phyloP scores from a whole-genome alignment of 192 early-diverging fungal species.

The Backusella macrospora region DNA sequence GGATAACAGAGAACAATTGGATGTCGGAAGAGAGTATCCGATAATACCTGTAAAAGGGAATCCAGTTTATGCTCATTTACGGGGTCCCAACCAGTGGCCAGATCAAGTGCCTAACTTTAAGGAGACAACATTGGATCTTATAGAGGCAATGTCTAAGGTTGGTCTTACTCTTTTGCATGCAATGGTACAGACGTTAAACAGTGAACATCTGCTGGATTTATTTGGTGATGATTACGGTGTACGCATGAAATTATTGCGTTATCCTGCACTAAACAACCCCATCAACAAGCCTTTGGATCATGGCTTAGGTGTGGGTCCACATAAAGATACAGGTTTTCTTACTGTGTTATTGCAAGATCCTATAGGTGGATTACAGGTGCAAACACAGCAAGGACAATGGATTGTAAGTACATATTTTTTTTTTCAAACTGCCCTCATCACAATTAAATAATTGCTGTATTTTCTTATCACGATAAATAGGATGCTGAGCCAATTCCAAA shows the following conservation, averaged over 20 bases:
- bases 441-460: background rate
- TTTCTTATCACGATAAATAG: background rate
- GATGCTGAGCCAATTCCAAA: constrained; percentile 57
- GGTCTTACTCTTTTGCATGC: constrained; percentile 50
- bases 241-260: constrained; percentile 47
- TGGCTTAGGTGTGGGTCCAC: constrained; percentile 60
- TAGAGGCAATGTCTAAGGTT: constrained; percentile 43
- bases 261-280: constrained; percentile 45
- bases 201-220: constrained; percentile 40
- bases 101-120: constrained; percentile 49
- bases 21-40: constrained; percentile 55
- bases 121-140: constrained; percentile 40
- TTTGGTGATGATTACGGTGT: constrained; percentile 46
- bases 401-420: constrained; percentile 36
- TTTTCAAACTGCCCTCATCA: background rate
- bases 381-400: constrained; percentile 61
- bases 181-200: constrained; percentile 46
- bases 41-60: constrained; percentile 24
- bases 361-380: constrained; percentile 66
- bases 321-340: constrained; percentile 59
- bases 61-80: constrained; percentile 51
- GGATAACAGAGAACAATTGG: constrained; percentile 57
- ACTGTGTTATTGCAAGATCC: constrained; percentile 60
- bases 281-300: constrained; percentile 39
- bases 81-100: constrained; percentile 69